phyloP scores from a whole-genome alignment of 331 rosid genomes.

The Prunus yedoensis region DNA sequence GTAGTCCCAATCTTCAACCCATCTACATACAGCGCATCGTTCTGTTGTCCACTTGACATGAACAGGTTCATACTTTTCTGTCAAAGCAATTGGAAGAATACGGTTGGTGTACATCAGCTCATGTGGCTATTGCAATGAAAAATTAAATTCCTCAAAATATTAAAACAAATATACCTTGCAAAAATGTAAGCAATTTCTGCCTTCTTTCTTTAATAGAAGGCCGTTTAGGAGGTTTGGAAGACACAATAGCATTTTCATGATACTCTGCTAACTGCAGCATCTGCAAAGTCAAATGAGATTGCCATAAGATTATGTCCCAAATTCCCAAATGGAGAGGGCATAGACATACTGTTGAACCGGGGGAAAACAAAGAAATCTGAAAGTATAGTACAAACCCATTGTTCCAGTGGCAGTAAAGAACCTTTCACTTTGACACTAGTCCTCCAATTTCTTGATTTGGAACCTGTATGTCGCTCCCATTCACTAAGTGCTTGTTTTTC shows the following conservation, averaged over 20 bases:
- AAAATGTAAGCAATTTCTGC: constrained; percentile 84
- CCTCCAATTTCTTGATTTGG: constrained; percentile 91
- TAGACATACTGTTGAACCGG: background rate
- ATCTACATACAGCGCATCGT: constrained; percentile 98
- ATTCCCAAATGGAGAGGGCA: background rate
- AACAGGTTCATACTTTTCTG: constrained; percentile 97
- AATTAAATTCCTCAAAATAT: background rate
- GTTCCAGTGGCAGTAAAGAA: constrained; percentile 92
- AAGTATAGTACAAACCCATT: constrained; percentile 76
- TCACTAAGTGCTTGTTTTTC: constrained; percentile 96
- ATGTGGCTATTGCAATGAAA: background rate
- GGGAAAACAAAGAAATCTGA: constrained; percentile 7
- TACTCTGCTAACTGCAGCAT: constrained; percentile 95
- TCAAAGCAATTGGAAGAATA: constrained; percentile 22
- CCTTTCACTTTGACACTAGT: constrained; percentile 84
- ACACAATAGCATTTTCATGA: constrained; percentile 71
- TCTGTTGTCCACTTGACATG: constrained; percentile 96
- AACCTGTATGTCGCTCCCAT: constrained; percentile 97
- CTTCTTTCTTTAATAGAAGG: constrained; percentile 85
- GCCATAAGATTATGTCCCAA: constrained; percentile 19
- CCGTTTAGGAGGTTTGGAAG: constrained; percentile 72
- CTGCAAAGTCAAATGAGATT: constrained; percentile 48
- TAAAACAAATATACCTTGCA: constrained; percentile 62
- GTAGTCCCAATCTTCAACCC: constrained; percentile 99
- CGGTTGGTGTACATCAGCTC: constrained; percentile 13